Conservation (phyloP, 352 stramenopile genomes). For the Pythium utonaiense region DNA sequence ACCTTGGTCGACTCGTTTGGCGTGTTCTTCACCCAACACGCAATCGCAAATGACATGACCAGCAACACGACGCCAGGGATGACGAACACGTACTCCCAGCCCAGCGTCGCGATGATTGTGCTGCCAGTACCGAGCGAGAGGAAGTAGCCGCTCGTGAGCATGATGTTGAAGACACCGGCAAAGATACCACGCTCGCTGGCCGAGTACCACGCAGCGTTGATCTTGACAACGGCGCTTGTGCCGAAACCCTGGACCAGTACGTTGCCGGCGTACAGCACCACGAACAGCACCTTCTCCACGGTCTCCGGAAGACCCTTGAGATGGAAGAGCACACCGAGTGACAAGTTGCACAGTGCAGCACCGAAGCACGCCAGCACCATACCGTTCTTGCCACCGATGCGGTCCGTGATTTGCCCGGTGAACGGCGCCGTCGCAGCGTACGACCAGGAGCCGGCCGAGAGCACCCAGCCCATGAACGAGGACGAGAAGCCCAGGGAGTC, state of each 20-base stretch:
- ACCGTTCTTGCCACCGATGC: conserved; percentile 61
- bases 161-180: conserved; percentile 73
- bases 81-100: conserved; percentile 71
- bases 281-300: conserved; percentile 41
- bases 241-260: conserved; percentile 72
- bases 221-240: conserved; percentile 84
- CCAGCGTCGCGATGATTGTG: conserved; percentile 57
- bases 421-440: conserved; percentile 70
- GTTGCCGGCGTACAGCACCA: conserved; percentile 62
- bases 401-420: conserved; percentile 67
- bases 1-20: conserved; percentile 42
- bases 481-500: conserved; percentile 54
- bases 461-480: conserved; percentile 71
- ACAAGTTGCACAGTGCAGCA: conserved; percentile 57
- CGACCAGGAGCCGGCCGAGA: conserved; percentile 67
- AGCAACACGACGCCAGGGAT: conserved; percentile 50
- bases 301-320: conserved; percentile 26
- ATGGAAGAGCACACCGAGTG: conserved; percentile 52
- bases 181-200: conserved; percentile 65
- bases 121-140: conserved; percentile 59
- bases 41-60: conserved; percentile 51
- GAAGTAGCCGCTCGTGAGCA: conserved; percentile 75
- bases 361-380: conserved; percentile 70
- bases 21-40: conserved; percentile 53
- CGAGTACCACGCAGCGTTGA: conserved; percentile 72